phyloP scores from a whole-genome alignment of 23 red algal genomes.

The Gracilariopsis chorda region DNA sequence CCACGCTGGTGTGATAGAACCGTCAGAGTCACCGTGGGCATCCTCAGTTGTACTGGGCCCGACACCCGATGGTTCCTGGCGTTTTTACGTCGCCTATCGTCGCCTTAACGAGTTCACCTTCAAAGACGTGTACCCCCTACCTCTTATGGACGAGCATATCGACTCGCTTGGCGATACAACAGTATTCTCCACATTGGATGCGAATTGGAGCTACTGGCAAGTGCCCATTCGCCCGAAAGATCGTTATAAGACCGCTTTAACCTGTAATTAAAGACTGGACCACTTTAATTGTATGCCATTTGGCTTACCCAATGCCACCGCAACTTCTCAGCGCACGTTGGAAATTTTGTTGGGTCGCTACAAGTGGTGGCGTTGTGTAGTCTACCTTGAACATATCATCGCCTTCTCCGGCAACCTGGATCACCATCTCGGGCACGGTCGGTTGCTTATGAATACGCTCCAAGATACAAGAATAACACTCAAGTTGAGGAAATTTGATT shows the following conservation, averaged over 20 bases:
- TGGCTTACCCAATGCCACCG: too few species aligned
- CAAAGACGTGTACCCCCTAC: conserved; percentile 30
- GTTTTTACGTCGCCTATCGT: conserved; percentile 39
- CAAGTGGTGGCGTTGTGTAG: background rate
- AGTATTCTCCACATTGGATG: conserved; percentile 36
- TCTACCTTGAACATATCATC: background rate
- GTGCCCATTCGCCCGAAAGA: too few species aligned
- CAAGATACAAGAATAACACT: too few species aligned
- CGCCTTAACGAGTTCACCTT: background rate
- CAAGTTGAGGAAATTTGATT: too few species aligned
- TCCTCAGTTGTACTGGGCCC: conserved; percentile 32
- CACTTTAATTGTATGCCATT: too few species aligned
- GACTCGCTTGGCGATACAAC: conserved; percentile 24
- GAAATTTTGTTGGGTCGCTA: background rate
- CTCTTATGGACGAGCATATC: conserved; percentile 47
- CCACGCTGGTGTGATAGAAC: background rate
- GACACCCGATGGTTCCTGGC: background rate
- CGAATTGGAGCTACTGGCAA: too few species aligned
- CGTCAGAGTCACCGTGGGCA: conserved; percentile 4
- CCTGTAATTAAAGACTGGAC: too few species aligned
- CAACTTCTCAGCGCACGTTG: too few species aligned
- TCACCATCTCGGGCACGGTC: too few species aligned
- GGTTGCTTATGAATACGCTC: too few species aligned
- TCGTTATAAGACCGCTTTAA: too few species aligned
- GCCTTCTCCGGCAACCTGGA: background rate